Percentiles rank a stretch among this genome's conserved stretches.
These are phyloP conservation scores for Phytophthora pseudosyringae DNA, from an alignment of 352 stramenopile species.

Conservation along the genomic window DNA sequence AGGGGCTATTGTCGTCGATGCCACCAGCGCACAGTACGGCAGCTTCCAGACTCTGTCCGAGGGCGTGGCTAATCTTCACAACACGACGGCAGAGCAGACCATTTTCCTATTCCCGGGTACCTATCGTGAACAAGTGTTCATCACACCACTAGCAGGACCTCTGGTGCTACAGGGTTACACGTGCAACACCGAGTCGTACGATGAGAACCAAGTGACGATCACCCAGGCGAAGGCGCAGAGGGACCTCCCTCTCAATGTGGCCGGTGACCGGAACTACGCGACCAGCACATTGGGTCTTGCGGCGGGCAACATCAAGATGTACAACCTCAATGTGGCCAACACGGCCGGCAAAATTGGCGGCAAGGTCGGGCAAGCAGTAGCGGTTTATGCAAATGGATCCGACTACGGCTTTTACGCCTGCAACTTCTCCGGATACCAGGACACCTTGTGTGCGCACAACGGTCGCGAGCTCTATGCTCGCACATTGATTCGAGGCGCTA, in stretches of 20 bases:
- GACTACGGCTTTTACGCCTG: conserved; percentile 23
- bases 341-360: conserved; percentile 1
- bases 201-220: conserved; percentile 18
- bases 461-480: conserved; percentile 7
- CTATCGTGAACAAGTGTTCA: conserved; percentile 20
- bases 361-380: conserved; percentile 11
- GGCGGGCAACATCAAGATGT: conserved; percentile 13
- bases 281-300: conserved; percentile 10
- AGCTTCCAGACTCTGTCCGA: conserved; percentile 16
- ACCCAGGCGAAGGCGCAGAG: conserved; percentile 13
- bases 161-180: conserved; percentile 29
- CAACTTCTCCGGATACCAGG: conserved; percentile 23
- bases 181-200: conserved; percentile 23
- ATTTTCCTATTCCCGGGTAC: conserved; percentile 27
- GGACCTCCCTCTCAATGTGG: conserved; percentile 7
- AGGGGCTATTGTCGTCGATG: conserved; percentile 18
- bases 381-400: not conserved
- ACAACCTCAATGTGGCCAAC: conserved; percentile 32
- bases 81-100: conserved; percentile 11
- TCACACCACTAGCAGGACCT: conserved; percentile 3
- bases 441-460: conserved; percentile 23
- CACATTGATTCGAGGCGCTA: conserved; percentile 17
- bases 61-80: conserved; percentile 3
- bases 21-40: not conserved
- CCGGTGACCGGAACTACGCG: conserved; percentile 1